phyloP scores from a whole-genome alignment of 2,329 filamentous ascomycete species.

The Fusarium sp. region DNA sequence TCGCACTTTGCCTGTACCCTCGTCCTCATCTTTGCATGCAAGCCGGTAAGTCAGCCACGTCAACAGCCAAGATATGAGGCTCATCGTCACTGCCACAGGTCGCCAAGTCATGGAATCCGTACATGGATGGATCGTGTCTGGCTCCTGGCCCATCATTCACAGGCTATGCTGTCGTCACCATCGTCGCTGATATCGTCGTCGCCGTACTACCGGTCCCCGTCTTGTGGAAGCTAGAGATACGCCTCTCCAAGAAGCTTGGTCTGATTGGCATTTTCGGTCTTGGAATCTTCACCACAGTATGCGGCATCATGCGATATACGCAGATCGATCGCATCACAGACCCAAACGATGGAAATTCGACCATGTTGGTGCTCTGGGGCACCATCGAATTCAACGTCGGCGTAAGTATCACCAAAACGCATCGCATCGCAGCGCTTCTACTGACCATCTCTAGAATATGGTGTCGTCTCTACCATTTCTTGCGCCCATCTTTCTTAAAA shows the following conservation, averaged over 20 bases:
- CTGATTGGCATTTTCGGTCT: conserved; percentile 63
- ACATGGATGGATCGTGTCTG: conserved; percentile 55
- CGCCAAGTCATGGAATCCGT: conserved; percentile 58
- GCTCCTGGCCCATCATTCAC: conserved; percentile 60
- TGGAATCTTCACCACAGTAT: conserved; percentile 65
- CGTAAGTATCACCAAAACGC: conserved; percentile 48
- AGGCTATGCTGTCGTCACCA: conserved; percentile 62
- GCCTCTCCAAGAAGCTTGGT: conserved; percentile 59
- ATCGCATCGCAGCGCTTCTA: neutral
- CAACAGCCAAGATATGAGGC: neutral
- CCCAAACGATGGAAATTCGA: conserved; percentile 63
- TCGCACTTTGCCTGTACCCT: conserved; percentile 61
- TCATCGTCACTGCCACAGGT: conserved; percentile 39
- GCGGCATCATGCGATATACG: conserved; percentile 62
- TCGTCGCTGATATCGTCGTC: conserved; percentile 61
- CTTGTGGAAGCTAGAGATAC: conserved; percentile 60
- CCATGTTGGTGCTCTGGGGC: conserved; percentile 66
- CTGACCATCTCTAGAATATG: conserved; percentile 50
- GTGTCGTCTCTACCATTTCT: conserved; percentile 59
- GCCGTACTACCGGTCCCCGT: conserved; percentile 62
- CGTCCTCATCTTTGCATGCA: conserved; percentile 61
- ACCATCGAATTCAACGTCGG: conserved; percentile 68
- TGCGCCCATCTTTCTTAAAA: conserved; percentile 55
- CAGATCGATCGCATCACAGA: conserved; percentile 61
- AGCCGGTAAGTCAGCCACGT: conserved; percentile 50